A percentile compares a stretch with the other conserved stretches of the same genome.
Evolutionary conservation across 352 stramenopile genomes (phyloP).

Genomic region (Pythium dissotocum): DNA sequence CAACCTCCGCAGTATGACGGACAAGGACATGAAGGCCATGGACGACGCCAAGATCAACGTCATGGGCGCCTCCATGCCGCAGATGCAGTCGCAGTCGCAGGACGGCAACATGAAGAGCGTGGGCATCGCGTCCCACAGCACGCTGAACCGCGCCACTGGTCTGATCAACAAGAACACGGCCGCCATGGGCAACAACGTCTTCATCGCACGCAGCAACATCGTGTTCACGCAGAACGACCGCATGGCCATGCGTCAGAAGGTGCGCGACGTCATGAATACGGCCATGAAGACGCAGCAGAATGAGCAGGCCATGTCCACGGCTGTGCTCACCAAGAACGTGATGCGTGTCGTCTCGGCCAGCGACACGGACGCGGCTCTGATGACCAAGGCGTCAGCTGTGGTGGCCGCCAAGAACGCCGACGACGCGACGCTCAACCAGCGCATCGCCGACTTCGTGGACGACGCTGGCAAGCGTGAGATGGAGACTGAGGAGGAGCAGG

Average conservation of each 20-base stretch:
- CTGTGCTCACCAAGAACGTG: slow-evolving; percentile 21
- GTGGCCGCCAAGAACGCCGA: slow-evolving; percentile 31
- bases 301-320: slow-evolving; percentile 4
- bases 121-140: slow-evolving; percentile 23
- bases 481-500: slow-evolving; percentile 16
- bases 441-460: slow-evolving; percentile 32
- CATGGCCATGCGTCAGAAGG: slow-evolving; percentile 27
- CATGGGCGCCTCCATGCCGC: slow-evolving; percentile 8
- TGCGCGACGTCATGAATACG: slow-evolving; percentile 10
- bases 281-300: background rate
- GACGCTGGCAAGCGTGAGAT: slow-evolving; percentile 16
- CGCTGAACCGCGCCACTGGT: slow-evolving; percentile 31
- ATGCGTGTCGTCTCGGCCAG: slow-evolving; percentile 23
- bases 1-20: slow-evolving; percentile 1
- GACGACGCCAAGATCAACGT: slow-evolving; percentile 9
- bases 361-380: slow-evolving; percentile 27
- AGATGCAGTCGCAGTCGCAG: background rate
- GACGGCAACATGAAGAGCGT: background rate
- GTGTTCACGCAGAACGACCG: slow-evolving; percentile 38
- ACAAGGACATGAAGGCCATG: background rate
- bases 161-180: slow-evolving; percentile 47
- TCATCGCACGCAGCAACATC: slow-evolving; percentile 37
- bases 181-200: slow-evolving; percentile 40
- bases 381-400: slow-evolving; percentile 34
- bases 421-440: background rate